Evolutionary conservation across 192 early-diverging fungal species (phyloP), one percentile per base, ranked within the genome.

Genomic region (Powellomyces hirtus): DNA sequence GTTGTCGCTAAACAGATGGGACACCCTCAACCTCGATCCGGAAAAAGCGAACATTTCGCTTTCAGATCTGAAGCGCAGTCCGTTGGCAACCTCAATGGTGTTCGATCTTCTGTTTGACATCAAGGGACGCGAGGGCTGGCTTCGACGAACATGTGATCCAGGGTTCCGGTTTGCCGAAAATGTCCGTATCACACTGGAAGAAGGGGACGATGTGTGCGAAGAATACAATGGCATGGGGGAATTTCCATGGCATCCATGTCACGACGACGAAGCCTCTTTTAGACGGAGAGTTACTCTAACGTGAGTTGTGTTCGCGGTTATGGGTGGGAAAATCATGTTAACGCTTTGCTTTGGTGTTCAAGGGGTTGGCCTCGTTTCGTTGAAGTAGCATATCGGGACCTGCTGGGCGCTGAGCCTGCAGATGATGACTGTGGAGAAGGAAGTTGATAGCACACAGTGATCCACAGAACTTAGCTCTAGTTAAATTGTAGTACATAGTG

Each of bases 91-190:
- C 5, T 31, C 63, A 4, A 63, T 84, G 27, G 75, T 86, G 20
- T 86, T 86, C 59, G 81, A 86, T 42, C 78, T 86, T 59, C 20
- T 86, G 27, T 86, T 86, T 73, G 84, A 86, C 64, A 40, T 78
- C 4, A 62, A 76, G 2, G 74, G 75, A 37, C 81, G 85, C 68
- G 84, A 86, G 31, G 49, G 30, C 18, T 66, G 82, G 53, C 44
- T 80, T 2, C 68, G 81, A 5, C 46, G 81, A 38, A 81, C 81
- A 24, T 20, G 44, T 18, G 83, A 86, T 49, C 83, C 84, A 30
- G n/a, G 40, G 38, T 86, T 79, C 63, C 70, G 84, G 18, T 76
- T 83, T 40, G 49, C 66, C 27, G 81, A 86, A 56, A 78, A 84
- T 34, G 65, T 86, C 16, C 71, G 61, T 38, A 64, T 81, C n/a